Evolutionary conservation across 2,329 filamentous ascomycete species (phyloP), one percentile per base, ranked within the genome.

Genomic region (Colletotrichum magnum): DNA sequence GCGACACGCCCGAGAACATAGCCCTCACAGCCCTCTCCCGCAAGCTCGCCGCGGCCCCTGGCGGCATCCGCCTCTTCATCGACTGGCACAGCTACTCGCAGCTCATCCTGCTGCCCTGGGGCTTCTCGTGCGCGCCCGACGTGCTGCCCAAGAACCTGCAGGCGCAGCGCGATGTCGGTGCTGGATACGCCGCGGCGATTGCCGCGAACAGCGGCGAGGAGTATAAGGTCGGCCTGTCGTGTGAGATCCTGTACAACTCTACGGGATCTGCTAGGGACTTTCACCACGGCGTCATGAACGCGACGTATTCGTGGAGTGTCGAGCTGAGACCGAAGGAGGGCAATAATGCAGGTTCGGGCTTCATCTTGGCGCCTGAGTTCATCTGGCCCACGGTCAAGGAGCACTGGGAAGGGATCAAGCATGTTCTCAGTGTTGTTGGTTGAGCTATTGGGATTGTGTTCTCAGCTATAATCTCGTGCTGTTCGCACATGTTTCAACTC

Each of bases 1-100:
- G 81, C 58, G 82, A 86, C 67, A 81, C 84, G 9, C 81, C 84
- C 18, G 85, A 88, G 74, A 85, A 81, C 69, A 81, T 81, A 63
- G 83, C 78, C 5, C 78, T 90, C 43, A 82, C 82, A 36, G 79
- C 81, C 5, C 84, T 85, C 53, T 79, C 87, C 21, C 80, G 82
- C 56, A 74, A 77, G 47, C 74, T 89, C 26, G 79, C 81, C 4
- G 75, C 76, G 2, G 76, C 76, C 16, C 39, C 71, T 4, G 80
- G 83, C 57, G 85, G 85, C 3, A 81, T 89, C 61, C 83, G 86
- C 63, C 78, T 88, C 13, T 90, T 86, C 78, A 85, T 90, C 74
- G 88, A 90, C 77, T 86, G 87, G 77, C 88, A 90, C 76, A 84
- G 85, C 24, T 90, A 89, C 78, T 81, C 82, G 15, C 87, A 89